Percentiles rank a stretch among this genome's conserved stretches.
Evolutionary conservation across 306 rosid species (phyloP).

Genomic region (Begonia fuchsioides): DNA sequence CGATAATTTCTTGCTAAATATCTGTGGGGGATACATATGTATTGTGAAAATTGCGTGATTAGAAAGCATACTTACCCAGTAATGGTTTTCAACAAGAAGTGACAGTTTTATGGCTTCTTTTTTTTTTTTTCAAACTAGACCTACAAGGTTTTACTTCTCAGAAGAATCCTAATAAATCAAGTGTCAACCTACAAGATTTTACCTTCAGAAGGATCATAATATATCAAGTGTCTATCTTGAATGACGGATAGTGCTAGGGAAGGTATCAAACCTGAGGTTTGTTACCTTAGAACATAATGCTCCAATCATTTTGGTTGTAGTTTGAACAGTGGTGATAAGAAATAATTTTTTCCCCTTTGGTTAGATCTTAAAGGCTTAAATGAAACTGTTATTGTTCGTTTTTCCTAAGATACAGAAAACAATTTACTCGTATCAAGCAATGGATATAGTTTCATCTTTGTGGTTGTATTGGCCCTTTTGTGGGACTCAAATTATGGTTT

Average conservation of each 20-base stretch:
- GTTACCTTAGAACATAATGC: too few species aligned
- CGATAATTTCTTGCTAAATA: too few species aligned
- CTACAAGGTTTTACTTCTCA: conserved; percentile 12
- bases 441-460: too few species aligned
- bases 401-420: too few species aligned
- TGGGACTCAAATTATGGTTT: conserved; percentile 15
- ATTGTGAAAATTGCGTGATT: too few species aligned
- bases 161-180: conserved; percentile 10
- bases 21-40: too few species aligned
- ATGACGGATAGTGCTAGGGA: conserved; percentile 63
- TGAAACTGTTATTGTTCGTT: too few species aligned
- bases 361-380: too few species aligned
- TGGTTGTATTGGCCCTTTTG: conserved; percentile 4
- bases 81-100: conserved; percentile 24
- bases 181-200: conserved; percentile 18
- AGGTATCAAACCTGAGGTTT: conserved; percentile 70
- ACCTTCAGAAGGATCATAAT: conserved; percentile 6
- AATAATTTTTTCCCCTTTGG: too few species aligned
- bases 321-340: too few species aligned
- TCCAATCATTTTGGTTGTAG: too few species aligned
- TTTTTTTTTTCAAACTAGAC: conserved; percentile 15
- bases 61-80: conserved; percentile 12
- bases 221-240: conserved; percentile 22
- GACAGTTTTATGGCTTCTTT: conserved; percentile 22
- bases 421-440: too few species aligned